Conservation (phyloP, 2,329 filamentous ascomycete genomes). For the Calonectria montana region DNA sequence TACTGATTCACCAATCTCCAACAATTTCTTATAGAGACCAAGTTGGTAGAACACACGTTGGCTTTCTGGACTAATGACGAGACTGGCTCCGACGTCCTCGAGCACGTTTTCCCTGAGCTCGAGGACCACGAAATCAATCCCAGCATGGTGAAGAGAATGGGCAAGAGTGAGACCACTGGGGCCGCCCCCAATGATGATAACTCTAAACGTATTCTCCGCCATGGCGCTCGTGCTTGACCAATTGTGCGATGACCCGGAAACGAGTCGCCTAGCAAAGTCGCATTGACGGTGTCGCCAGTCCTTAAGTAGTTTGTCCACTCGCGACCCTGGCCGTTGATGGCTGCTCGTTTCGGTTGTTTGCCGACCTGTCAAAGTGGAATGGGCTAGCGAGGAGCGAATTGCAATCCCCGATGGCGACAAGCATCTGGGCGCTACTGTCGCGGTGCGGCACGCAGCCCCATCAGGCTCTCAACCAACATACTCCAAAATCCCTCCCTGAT, state of each 20-base stretch:
- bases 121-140: slow-evolving; percentile 54
- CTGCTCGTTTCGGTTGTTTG: background rate
- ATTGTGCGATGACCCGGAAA: background rate
- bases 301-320: slow-evolving; percentile 2
- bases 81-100: slow-evolving; percentile 35
- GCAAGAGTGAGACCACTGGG: slow-evolving; percentile 43
- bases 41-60: slow-evolving; percentile 24
- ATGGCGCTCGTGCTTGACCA: background rate
- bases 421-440: background rate
- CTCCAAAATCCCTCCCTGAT: background rate
- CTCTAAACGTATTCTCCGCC: slow-evolving; percentile 25
- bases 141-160: slow-evolving; percentile 38
- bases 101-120: slow-evolving; percentile 45
- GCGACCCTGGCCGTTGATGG: background rate
- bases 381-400: background rate
- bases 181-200: slow-evolving; percentile 44
- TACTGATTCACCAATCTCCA: background rate
- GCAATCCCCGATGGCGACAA: background rate
- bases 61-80: slow-evolving; percentile 15
- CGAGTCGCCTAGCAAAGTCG: background rate
- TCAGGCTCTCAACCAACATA: background rate
- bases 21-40: slow-evolving; percentile 15
- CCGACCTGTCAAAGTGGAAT: background rate
- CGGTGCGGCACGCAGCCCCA: background rate
- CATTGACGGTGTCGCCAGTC: background rate